phyloP scores from a whole-genome alignment of 177 flowering plant species.

The Tripterygium wilfordii region DNA sequence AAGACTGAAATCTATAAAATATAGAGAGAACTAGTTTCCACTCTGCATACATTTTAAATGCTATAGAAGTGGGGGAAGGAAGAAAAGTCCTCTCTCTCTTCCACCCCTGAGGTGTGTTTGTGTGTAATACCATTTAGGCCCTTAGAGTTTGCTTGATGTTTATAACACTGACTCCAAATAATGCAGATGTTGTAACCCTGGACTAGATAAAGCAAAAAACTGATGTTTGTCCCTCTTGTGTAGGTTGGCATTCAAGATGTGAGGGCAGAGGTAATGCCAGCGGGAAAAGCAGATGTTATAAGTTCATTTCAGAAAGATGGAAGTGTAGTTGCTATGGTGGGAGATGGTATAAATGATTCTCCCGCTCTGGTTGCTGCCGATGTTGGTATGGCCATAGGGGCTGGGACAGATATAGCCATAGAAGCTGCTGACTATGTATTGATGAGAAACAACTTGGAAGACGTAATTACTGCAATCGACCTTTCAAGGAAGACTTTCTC shows the following conservation, averaged over 20 bases:
- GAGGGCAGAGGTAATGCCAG: constrained; percentile 90
- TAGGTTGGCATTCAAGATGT: constrained; percentile 92
- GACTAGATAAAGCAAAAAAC: not conserved
- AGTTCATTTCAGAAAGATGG: constrained; percentile 79
- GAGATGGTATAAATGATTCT: constrained; percentile 97
- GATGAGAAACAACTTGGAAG: constrained; percentile 92
- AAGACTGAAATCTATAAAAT: too few relatives aligned
- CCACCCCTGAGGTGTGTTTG: too few relatives aligned
- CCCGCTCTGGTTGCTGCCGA: constrained; percentile 99
- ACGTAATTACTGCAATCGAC: constrained; percentile 92
- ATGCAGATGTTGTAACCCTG: too few relatives aligned
- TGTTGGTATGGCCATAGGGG: constrained; percentile 98
- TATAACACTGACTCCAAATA: too few relatives aligned
- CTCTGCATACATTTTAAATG: too few relatives aligned
- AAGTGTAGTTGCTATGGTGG: constrained; percentile 91
- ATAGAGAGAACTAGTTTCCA: too few relatives aligned
- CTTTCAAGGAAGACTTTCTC: constrained; percentile 83
- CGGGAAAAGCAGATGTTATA: constrained; percentile 90
- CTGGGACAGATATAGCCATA: constrained; percentile 98
- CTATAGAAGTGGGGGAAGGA: too few relatives aligned
- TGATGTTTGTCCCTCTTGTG: not conserved
- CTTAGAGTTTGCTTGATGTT: too few relatives aligned
- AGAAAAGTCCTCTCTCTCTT: too few relatives aligned
- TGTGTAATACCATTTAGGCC: too few relatives aligned
- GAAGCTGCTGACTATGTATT: constrained; percentile 97